Percentiles rank a stretch among this genome's conserved stretches.
Conservation (phyloP, 805 yeast genomes). For the Candida fluviatilis region DNA sequence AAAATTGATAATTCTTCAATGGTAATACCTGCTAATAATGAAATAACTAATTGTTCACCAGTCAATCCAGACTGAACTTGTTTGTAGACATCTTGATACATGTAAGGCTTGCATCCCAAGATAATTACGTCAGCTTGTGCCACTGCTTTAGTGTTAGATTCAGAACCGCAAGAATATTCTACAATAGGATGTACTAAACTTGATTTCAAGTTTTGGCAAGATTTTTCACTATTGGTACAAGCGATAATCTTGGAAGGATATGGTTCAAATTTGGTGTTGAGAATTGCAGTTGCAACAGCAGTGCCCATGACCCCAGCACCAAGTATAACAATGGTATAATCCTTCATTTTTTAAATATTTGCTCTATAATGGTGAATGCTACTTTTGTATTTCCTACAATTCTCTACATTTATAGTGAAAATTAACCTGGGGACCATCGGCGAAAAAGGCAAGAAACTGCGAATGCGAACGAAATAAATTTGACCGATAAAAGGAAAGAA, state of each 20-base stretch:
- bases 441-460: no score
- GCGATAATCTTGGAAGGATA: slow-evolving; percentile 73
- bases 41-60: slow-evolving; percentile 60
- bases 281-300: slow-evolving; percentile 79
- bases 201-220: slow-evolving; percentile 42
- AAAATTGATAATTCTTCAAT: slow-evolving; percentile 57
- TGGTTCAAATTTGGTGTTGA: slow-evolving; percentile 44
- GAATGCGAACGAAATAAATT: no score
- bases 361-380: no score
- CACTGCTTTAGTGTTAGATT: slow-evolving; percentile 55
- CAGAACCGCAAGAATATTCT: slow-evolving; percentile 42
- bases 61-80: slow-evolving; percentile 43
- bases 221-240: slow-evolving; percentile 51
- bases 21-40: slow-evolving; percentile 91
- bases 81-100: slow-evolving; percentile 58
- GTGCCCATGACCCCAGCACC: slow-evolving; percentile 98
- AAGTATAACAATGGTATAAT: slow-evolving; percentile 66
- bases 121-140: slow-evolving; percentile 63
- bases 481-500: no score
- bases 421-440: background rate
- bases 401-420: background rate
- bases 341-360: slow-evolving; percentile 15
- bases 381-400: no score
- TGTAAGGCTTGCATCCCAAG: slow-evolving; percentile 85
- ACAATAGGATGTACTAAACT: slow-evolving; percentile 42